These are phyloP conservation scores for Colletotrichum cordylinicola DNA, from an alignment of 2,329 filamentous ascomycete genomes.

Conservation along the genomic window DNA sequence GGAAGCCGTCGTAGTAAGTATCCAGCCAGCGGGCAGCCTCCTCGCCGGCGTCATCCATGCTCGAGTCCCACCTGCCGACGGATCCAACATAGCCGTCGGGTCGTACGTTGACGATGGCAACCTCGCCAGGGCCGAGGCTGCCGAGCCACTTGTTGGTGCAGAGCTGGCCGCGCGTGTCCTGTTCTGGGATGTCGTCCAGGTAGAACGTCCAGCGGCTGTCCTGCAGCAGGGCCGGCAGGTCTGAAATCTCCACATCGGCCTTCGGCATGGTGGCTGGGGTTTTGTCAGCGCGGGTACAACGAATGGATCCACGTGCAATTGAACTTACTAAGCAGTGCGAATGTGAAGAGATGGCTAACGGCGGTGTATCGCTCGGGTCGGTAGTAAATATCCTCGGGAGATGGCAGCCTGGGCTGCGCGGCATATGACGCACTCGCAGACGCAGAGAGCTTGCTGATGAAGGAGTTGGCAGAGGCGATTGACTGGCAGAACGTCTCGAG, in stretches of 20 bases:
- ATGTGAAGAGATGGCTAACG: constrained; percentile 73
- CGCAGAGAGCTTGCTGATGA: constrained; percentile 64
- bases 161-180: constrained; percentile 53
- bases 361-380: constrained; percentile 73
- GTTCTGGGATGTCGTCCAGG: constrained; percentile 67
- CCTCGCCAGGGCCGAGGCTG: constrained; percentile 58
- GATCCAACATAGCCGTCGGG: constrained; percentile 78
- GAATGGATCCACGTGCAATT: constrained; percentile 8
- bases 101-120: constrained; percentile 71
- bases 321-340: constrained; percentile 67
- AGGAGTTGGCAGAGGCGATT: constrained; percentile 55
- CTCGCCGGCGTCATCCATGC: constrained; percentile 54
- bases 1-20: constrained; percentile 59
- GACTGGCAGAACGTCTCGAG: constrained; percentile 63
- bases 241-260: constrained; percentile 66
- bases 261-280: constrained; percentile 63
- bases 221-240: constrained; percentile 67
- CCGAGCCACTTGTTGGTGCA: constrained; percentile 76
- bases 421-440: constrained; percentile 68
- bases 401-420: constrained; percentile 59
- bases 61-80: constrained; percentile 60
- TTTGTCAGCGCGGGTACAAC: not conserved
- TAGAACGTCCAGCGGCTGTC: constrained; percentile 76
- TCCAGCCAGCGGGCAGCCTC: constrained; percentile 62
- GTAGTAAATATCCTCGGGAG: constrained; percentile 69